Base-by-base conservation (phyloP, 495 filamentous ascomycete genomes). In the Lasiosphaeria ovina region DNA sequence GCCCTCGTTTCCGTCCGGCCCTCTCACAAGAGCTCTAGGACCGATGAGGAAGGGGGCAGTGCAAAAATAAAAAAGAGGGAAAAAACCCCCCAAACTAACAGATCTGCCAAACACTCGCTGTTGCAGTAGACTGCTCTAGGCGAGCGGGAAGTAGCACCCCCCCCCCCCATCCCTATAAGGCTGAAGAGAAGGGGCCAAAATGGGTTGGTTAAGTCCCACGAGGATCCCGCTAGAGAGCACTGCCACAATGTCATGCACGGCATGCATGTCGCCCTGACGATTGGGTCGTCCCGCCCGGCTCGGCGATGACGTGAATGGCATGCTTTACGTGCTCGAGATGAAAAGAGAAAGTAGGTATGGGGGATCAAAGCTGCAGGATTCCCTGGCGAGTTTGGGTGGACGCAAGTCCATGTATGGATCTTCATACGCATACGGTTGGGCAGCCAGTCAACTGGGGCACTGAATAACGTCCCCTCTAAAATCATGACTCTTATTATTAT, bases 201-300 rank as follows among this genome's bases (percentile, higher is more conserved):
- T 36, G 9, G 38, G 44, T 34, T 36, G n/a, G 47, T 9, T 17
- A 14, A 10, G 16, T 4, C 53, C 11, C 6, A 45, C 5, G 34
- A 35, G 6, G 52, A 57, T 60, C 60, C 59, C 64, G 58, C 65
- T 67, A 67, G 59, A 64, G 61, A 64, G 65, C 65, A 67, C 65
- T 67, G 65, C 65, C 65, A 67, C 65, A 58, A 63, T 67, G 51
- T 52, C 54, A 45, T 62, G 51, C 64, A 62, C 65, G 64, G 64
- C 31, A 34, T 55, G 47, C 59, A n/a, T 38, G 58, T 64, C 51
- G n/a, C 32, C 53, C 64, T 57, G 54, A 42, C 48, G 16, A 62
- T 44, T 50, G 60, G 60, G 40, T 52, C 54, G 8, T 24, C 38
- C 24, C 3, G 54, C 0, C 16, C 17, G 36, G 51, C 33, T 36